These are phyloP conservation scores for Boletus sp. DNA, from an alignment of 1,284 basidiomycete genomes.

Conservation along the genomic window DNA sequence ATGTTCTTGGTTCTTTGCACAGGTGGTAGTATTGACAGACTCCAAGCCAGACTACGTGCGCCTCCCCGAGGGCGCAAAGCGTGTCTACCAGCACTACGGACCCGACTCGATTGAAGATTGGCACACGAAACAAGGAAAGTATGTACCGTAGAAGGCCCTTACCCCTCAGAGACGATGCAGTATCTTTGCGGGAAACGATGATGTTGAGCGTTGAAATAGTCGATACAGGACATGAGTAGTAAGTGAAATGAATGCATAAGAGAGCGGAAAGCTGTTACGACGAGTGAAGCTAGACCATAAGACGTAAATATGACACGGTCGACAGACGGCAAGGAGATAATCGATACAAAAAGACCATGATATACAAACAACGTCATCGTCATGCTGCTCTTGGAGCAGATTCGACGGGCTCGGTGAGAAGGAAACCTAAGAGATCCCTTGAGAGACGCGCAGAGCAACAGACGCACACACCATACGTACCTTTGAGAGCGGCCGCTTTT, in stretches of 20 bases:
- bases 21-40: constrained; percentile 45
- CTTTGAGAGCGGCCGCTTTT: constrained; percentile 38
- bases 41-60: constrained; percentile 58
- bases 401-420: constrained; percentile 53
- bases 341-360: constrained; percentile 5
- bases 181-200: background rate
- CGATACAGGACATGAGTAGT: background rate
- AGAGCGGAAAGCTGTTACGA: constrained; percentile 11
- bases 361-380: background rate
- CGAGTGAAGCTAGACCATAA: constrained; percentile 1
- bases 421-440: constrained; percentile 35
- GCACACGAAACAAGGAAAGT: constrained; percentile 50
- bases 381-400: constrained; percentile 41
- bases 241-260: constrained; percentile 11
- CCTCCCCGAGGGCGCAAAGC: constrained; percentile 53
- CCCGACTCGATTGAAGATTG: constrained; percentile 47
- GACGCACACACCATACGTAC: too few species aligned
- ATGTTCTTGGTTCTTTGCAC: too few species aligned
- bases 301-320: constrained; percentile 4
- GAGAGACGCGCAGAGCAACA: too few species aligned
- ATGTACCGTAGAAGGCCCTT: constrained; percentile 24
- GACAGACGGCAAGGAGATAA: background rate
- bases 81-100: constrained; percentile 41
- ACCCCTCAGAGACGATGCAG: background rate
- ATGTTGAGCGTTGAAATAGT: background rate